Conservation (phyloP, 805 yeast genomes). For the Maudiozyma pseudohumilis region DNA sequence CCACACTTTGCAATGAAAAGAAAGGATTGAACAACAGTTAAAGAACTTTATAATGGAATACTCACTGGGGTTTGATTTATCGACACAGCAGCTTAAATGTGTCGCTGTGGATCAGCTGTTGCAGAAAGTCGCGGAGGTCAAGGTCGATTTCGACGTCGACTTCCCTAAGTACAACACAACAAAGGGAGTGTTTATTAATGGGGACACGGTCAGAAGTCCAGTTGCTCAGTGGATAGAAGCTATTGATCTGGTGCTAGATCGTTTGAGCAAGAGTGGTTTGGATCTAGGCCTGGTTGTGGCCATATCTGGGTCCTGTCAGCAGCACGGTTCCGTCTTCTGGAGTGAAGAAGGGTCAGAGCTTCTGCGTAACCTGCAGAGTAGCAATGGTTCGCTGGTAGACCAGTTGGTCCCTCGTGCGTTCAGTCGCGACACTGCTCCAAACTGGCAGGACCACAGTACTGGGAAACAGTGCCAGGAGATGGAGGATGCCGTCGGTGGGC, state of each 20-base stretch:
- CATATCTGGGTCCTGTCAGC: constrained; percentile 82
- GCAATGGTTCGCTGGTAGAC: constrained; percentile 30
- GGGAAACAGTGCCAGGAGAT: constrained; percentile 53
- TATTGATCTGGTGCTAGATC: constrained; percentile 49
- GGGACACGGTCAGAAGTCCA: constrained; percentile 59
- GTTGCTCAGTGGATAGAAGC: constrained; percentile 90
- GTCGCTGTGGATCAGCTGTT: constrained; percentile 50
- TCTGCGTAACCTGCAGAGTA: constrained; percentile 32
- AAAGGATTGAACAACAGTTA: background rate
- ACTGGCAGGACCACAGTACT: constrained; percentile 94
- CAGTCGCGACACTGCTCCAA: constrained; percentile 61
- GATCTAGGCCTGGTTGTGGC: constrained; percentile 53
- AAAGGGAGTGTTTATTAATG: constrained; percentile 61
- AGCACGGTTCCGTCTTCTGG: constrained; percentile 88
- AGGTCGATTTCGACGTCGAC: constrained; percentile 65
- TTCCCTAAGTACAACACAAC: constrained; percentile 50
- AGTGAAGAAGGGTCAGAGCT: constrained; percentile 36
- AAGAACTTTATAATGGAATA: constrained; percentile 5
- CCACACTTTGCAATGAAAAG: too few relatives aligned
- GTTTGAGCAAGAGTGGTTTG: constrained; percentile 41
- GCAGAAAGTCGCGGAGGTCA: constrained; percentile 43
- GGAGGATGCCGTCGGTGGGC: constrained; percentile 55
- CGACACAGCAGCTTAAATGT: constrained; percentile 82
- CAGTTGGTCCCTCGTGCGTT: constrained; percentile 46
- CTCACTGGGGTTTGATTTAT: constrained; percentile 71